Conservation (phyloP, 2,329 filamentous ascomycete species). For the Davidsoniella virescens region DNA sequence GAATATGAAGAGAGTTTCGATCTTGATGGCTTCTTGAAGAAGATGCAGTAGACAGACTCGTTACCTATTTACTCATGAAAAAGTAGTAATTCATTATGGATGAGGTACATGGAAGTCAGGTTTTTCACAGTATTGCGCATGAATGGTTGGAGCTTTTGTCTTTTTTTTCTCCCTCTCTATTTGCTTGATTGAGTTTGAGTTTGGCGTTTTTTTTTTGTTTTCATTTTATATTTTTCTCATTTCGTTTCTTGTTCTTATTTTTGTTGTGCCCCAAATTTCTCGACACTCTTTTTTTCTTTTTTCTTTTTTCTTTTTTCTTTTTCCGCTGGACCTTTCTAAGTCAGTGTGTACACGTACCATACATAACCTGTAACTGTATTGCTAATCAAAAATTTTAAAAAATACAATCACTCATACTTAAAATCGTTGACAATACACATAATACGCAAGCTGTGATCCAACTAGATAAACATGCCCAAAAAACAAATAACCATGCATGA, state of each 20-base stretch:
- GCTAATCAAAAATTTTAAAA: too few species aligned
- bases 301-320: background rate
- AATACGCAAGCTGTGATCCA: too few species aligned
- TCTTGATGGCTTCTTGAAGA: constrained; percentile 85
- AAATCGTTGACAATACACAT: too few species aligned
- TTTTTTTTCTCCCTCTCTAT: too few species aligned
- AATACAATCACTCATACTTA: too few species aligned
- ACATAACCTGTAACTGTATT: background rate
- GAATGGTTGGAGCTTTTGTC: too few species aligned
- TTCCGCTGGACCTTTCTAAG: background rate
- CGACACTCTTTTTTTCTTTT: background rate
- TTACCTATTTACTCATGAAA: background rate
- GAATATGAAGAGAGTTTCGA: constrained; percentile 99
- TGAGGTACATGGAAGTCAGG: too few species aligned
- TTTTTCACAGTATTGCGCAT: too few species aligned
- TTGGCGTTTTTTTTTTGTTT: constrained; percentile 10
- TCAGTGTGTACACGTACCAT: background rate
- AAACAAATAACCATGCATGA: too few species aligned
- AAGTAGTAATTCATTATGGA: background rate
- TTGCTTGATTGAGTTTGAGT: constrained; percentile 3
- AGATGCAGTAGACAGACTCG: constrained; percentile 47
- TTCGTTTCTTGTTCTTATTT: background rate
- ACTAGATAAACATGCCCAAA: too few species aligned
- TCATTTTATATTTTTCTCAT: background rate
- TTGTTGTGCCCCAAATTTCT: background rate